Base-by-base conservation (phyloP, 306 rosid species). In the Rosa persica region DNA sequence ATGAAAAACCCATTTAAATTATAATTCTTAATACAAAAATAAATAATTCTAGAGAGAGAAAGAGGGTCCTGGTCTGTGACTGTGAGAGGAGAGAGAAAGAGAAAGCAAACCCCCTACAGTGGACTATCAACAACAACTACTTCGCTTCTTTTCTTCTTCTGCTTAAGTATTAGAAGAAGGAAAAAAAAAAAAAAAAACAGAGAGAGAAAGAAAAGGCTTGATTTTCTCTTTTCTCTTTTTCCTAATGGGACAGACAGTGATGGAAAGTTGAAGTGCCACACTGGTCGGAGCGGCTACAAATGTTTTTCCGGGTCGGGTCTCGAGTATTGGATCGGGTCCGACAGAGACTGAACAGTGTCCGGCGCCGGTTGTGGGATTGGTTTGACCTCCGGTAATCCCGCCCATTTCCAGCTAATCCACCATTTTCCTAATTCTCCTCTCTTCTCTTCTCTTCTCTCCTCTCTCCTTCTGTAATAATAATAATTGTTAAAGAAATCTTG, bases 361-460 rank as follows among this genome's bases (percentile, higher is more conserved):
- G 77, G 83, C 86, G 77, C 79, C 82, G 85, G 72, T 58, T 57
- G 71, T 84, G 72, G 62, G 71, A 66, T 66, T 44, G 20, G 82
- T 90, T 84, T 88, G 84, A 86, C 88, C 84, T 64, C 86, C 90
- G 85, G 64, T 4, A 9, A 73, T 77, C 83, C 85, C 90, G 86
- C 87, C 88, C 62, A 27, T 57, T 49, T 78, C 83, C 90, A 86
- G 85, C 93, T 83, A 83, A 72, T 16, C 22, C 69, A 2, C 69
- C 69, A 4, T 25, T 60, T 5, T 60, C 30, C 5, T 17, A 5
- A 15, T 0, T 47, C 20, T 25, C 68, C 20, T 60, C 17, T 30
- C 61, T 3, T 13, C 19, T 48, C 8, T 6, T 43, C 9, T 8
- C 47, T 6, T 8, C n/a, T 7, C 46, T 11, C 46, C 12, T 34